phyloP scores from a whole-genome alignment of 1,284 basidiomycete genomes.

The Marasmius tenuissimus region DNA sequence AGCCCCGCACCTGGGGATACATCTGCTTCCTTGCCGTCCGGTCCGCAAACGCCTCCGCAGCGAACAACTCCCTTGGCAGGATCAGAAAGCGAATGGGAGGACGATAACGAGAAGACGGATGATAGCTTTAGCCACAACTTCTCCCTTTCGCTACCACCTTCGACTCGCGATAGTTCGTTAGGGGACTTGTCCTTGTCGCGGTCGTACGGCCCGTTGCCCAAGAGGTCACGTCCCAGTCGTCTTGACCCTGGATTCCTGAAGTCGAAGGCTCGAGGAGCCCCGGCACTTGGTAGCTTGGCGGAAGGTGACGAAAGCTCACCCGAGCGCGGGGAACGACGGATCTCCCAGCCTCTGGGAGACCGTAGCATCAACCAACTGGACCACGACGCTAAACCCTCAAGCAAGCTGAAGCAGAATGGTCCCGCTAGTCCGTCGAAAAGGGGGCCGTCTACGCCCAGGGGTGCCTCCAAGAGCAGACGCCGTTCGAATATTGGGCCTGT shows the following conservation, averaged over 20 bases:
- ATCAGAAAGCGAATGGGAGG: conserved; percentile 87
- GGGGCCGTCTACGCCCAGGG: conserved; percentile 48
- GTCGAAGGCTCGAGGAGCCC: conserved; percentile 41
- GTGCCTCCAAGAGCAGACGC: conserved; percentile 46
- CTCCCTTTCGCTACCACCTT: conserved; percentile 35
- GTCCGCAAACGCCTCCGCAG: conserved; percentile 22
- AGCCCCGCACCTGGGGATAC: conserved; percentile 37
- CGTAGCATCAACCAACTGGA: conserved; percentile 57
- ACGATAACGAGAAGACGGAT: conserved; percentile 79
- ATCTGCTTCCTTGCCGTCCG: conserved; percentile 14
- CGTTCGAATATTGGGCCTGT: conserved; percentile 73
- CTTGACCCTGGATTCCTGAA: conserved; percentile 72
- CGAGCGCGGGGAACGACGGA: conserved; percentile 23
- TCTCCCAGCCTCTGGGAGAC: conserved; percentile 52
- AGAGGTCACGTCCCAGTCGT: conserved; percentile 59
- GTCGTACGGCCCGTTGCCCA: conserved; percentile 26
- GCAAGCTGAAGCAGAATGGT: conserved; percentile 9
- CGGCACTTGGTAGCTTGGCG: conserved; percentile 60
- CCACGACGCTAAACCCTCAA: conserved; percentile 20
- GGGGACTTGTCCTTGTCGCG: conserved; percentile 30
- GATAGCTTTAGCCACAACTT: conserved; percentile 60
- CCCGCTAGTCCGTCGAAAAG: conserved; percentile 48
- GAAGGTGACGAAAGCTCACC: conserved; percentile 67
- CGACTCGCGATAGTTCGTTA: conserved; percentile 27
- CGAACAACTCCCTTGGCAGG: conserved; percentile 47